A percentile compares a stretch with the other conserved stretches of the same genome.
These are phyloP conservation scores for Russula ochroleuca DNA, from an alignment of 768 basidiomycete genomes.

Conservation along the genomic window DNA sequence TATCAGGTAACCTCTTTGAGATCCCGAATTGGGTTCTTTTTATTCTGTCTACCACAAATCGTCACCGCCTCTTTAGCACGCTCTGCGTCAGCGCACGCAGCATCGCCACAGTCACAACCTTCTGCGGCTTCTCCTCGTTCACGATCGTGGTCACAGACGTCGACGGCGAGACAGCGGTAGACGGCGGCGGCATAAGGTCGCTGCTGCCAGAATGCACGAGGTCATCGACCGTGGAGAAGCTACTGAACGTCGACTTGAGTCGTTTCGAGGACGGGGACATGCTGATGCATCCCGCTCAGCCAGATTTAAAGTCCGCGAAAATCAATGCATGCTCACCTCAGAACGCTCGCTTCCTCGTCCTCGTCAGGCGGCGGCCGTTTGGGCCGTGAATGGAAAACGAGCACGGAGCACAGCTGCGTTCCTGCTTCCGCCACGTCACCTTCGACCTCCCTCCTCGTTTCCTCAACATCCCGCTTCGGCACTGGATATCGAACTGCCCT, in stretches of 20 bases:
- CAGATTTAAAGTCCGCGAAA: neutral
- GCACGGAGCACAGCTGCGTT: constrained; percentile 16
- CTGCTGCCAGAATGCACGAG: neutral
- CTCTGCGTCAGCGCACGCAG: constrained; percentile 24
- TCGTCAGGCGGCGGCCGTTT: constrained; percentile 27
- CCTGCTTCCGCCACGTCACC: constrained; percentile 13
- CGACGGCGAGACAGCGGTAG: constrained; percentile 20
- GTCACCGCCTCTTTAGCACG: constrained; percentile 18
- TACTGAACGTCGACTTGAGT: constrained; percentile 22
- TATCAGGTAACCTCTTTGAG: constrained; percentile 17
- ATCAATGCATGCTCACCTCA: constrained; percentile 20
- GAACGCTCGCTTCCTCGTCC: constrained; percentile 21
- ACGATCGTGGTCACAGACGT: constrained; percentile 20
- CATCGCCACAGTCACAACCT: constrained; percentile 26
- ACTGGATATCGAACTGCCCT: constrained; percentile 22
- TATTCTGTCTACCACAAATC: too few species aligned
- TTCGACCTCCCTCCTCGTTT: constrained; percentile 21
- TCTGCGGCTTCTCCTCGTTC: constrained; percentile 14
- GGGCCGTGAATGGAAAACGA: constrained; percentile 24
- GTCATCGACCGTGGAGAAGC: constrained; percentile 15
- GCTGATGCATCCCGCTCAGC: constrained; percentile 4
- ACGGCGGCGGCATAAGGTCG: constrained; percentile 20
- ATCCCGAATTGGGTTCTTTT: neutral
- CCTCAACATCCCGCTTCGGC: constrained; percentile 21
- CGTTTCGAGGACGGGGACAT: constrained; percentile 26